Evolutionary conservation across 192 early-diverging fungal species (phyloP).

Genomic region (Fimicolochytrium jonesii): DNA sequence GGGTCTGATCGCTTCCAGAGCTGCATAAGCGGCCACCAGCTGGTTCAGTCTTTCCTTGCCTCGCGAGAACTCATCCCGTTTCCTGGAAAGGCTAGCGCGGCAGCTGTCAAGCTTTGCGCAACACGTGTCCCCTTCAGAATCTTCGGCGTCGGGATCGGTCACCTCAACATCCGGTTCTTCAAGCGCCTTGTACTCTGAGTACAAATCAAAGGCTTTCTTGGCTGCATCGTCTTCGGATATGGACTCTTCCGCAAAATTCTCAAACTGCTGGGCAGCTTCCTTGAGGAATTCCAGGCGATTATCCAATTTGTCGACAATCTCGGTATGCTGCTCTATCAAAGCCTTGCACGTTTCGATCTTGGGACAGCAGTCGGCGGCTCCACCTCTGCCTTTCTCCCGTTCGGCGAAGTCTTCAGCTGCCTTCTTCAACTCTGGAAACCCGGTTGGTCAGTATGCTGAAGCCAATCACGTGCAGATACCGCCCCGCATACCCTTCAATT

Average conservation of each 20-base stretch:
- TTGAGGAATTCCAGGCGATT: slow-evolving; percentile 10
- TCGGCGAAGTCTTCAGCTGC: slow-evolving; percentile 30
- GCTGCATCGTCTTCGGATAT: slow-evolving; percentile 31
- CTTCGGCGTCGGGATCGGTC: slow-evolving; percentile 30
- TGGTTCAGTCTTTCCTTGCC: too few species aligned
- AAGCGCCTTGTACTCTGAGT: slow-evolving; percentile 60
- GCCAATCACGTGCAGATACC: too few species aligned
- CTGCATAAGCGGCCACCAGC: too few species aligned
- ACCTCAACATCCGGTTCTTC: too few species aligned
- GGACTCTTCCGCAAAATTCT: neutral
- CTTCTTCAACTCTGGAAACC: slow-evolving; percentile 28
- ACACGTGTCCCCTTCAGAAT: neutral
- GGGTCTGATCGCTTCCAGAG: too few species aligned
- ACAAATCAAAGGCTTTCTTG: slow-evolving; percentile 52
- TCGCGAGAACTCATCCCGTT: too few species aligned
- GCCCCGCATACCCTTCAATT: slow-evolving; percentile 28
- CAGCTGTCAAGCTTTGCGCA: neutral
- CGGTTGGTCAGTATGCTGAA: too few species aligned
- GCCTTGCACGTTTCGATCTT: neutral
- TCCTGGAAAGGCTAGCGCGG: too few species aligned
- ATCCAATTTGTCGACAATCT: neutral
- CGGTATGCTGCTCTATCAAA: slow-evolving; percentile 16
- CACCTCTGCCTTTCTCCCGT: slow-evolving; percentile 11
- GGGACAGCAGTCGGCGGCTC: slow-evolving; percentile 17
- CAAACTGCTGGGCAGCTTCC: slow-evolving; percentile 1